Evolutionary conservation across 495 filamentous ascomycete genomes (phyloP).

Genomic region (Cercophora scortea): DNA sequence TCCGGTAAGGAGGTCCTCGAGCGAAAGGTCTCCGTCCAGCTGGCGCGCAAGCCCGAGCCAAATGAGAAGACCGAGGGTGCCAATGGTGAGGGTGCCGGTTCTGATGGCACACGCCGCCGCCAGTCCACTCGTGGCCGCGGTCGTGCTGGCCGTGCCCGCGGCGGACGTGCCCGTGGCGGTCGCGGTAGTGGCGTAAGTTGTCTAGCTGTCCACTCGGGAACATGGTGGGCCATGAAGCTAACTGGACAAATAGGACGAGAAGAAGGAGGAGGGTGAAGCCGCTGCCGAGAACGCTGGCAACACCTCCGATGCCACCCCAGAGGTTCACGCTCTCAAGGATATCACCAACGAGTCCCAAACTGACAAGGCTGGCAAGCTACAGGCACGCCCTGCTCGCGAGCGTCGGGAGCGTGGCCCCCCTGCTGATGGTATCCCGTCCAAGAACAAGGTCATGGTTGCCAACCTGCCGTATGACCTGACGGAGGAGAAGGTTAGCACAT

Average conservation of each 20-base stretch:
- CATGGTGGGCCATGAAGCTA: not conserved
- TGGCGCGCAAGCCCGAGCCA: conserved; percentile 92
- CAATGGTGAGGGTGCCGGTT: conserved; percentile 55
- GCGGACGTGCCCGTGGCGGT: conserved; percentile 64
- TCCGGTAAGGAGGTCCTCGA: conserved; percentile 95
- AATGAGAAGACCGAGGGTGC: conserved; percentile 67
- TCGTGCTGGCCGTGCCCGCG: conserved; percentile 66
- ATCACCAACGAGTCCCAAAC: conserved; percentile 41
- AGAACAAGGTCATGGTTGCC: conserved; percentile 99
- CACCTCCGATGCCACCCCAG: conserved; percentile 25
- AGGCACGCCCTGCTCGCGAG: conserved; percentile 42
- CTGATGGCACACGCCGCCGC: conserved; percentile 70
- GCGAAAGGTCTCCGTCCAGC: conserved; percentile 97
- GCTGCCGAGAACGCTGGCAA: conserved; percentile 39
- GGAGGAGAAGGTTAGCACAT: conserved; percentile 73
- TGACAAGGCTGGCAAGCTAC: conserved; percentile 41
- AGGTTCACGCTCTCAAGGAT: conserved; percentile 46
- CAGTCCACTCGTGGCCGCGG: conserved; percentile 61
- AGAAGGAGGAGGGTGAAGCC: conserved; percentile 42
- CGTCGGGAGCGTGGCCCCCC: conserved; percentile 86
- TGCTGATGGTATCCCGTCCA: conserved; percentile 94
- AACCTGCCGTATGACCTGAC: conserved; percentile 96
- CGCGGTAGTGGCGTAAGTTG: conserved; percentile 57
- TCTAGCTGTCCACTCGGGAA: not conserved
- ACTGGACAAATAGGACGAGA: conserved; percentile 29